A percentile compares a stretch with the other conserved stretches of the same genome.
Conservation (phyloP, 495 filamentous ascomycete species). For the Aspergillus sclerotioniger region DNA sequence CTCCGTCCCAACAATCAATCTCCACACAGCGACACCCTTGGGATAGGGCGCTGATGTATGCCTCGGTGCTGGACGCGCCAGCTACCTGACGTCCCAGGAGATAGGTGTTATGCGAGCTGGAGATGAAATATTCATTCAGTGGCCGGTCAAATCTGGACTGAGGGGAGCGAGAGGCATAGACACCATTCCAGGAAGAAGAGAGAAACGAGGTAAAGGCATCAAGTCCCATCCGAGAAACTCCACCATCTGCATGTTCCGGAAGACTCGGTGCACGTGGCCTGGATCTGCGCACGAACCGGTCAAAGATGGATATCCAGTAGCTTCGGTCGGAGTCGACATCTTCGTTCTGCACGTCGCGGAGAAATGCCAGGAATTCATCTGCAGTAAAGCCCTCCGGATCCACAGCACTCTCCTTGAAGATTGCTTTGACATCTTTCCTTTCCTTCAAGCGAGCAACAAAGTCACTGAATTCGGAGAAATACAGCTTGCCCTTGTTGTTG, state of each 20-base stretch:
- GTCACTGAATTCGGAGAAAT: conserved; percentile 72
- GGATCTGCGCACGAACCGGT: conserved; percentile 65
- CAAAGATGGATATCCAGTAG: conserved; percentile 73
- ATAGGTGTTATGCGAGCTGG: conserved; percentile 98
- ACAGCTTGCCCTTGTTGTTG: conserved; percentile 57
- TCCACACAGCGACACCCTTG: conserved; percentile 92
- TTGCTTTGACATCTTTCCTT: conserved; percentile 70
- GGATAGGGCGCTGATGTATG: conserved; percentile 86
- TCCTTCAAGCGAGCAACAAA: conserved; percentile 82
- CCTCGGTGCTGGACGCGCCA: conserved; percentile 86
- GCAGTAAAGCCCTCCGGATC: conserved; percentile 61
- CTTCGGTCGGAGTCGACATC: conserved; percentile 62
- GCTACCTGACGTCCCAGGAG: conserved; percentile 86
- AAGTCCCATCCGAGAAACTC: conserved; percentile 61
- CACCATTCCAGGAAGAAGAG: conserved; percentile 65
- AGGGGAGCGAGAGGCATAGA: conserved; percentile 55
- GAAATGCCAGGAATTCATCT: conserved; percentile 72
- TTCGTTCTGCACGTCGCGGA: conserved; percentile 71
- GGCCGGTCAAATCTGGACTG: conserved; percentile 70
- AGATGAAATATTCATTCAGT: conserved; percentile 96
- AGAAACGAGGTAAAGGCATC: conserved; percentile 74
- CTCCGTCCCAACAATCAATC: conserved; percentile 96
- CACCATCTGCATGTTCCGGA: conserved; percentile 35
- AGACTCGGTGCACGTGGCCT: conserved; percentile 50
- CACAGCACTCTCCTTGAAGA: conserved; percentile 57